Percentiles rank a stretch among this genome's conserved stretches.
Evolutionary conservation across 2,329 filamentous ascomycete species (phyloP).

Genomic region (Emmonsia crescens): DNA sequence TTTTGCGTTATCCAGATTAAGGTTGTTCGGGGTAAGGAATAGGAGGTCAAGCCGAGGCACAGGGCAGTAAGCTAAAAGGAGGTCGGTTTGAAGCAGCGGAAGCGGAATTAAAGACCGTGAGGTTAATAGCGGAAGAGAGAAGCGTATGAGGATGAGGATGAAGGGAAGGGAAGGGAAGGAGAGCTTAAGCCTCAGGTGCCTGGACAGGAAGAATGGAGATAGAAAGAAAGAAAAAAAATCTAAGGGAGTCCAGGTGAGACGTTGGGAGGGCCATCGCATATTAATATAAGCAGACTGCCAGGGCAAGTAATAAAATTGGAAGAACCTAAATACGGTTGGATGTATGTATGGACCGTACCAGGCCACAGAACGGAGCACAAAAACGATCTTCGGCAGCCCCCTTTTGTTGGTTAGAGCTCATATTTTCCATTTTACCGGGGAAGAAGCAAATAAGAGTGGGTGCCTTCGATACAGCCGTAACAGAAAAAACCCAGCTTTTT

Average conservation of each 20-base stretch:
- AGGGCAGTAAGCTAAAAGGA: conserved; percentile 12
- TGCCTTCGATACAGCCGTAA: background rate
- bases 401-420: conserved; percentile 1
- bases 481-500: background rate
- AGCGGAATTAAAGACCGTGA: background rate
- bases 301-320: background rate
- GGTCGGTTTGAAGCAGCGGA: conserved; percentile 10
- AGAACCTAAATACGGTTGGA: background rate
- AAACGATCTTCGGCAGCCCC: background rate
- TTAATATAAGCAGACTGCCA: conserved; percentile 12
- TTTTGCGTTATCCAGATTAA: background rate
- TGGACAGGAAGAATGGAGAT: conserved; percentile 12
- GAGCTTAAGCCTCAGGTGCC: conserved; percentile 12
- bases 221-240: conserved; percentile 14
- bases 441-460: conserved; percentile 1
- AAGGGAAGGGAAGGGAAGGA: conserved; percentile 10
- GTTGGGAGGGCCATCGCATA: conserved; percentile 23
- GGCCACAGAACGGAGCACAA: background rate
- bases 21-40: background rate
- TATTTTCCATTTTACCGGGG: background rate
- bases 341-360: background rate
- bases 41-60: conserved; percentile 17
- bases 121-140: conserved; percentile 1
- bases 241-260: conserved; percentile 18
- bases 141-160: conserved; percentile 8